Conservation (phyloP, 495 filamentous ascomycete species). For the Daldinia concentrica region DNA sequence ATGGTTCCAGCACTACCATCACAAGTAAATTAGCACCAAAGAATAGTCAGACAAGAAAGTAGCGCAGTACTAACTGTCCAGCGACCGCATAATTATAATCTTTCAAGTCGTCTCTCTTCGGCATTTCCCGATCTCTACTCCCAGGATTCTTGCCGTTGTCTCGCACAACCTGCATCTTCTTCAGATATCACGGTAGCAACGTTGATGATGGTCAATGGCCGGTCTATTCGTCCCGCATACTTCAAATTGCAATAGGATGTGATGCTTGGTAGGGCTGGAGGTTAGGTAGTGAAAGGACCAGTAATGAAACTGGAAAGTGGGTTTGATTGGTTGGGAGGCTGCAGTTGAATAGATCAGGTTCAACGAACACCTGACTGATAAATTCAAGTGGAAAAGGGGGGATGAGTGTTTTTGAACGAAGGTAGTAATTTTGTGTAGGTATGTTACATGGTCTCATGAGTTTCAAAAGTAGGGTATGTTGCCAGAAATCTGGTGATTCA, state of each 20-base stretch:
- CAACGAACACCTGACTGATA: not conserved
- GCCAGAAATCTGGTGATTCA: constrained; percentile 18
- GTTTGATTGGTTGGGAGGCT: constrained; percentile 12
- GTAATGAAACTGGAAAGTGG: constrained; percentile 29
- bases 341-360: constrained; percentile 2
- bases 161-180: constrained; percentile 45
- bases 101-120: constrained; percentile 65
- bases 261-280: not conserved
- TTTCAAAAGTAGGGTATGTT: constrained; percentile 10
- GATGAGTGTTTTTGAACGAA: constrained; percentile 1
- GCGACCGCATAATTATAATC: constrained; percentile 85
- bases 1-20: constrained; percentile 83
- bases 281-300: constrained; percentile 12
- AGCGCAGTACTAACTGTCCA: constrained; percentile 82
- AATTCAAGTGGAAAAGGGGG: not conserved
- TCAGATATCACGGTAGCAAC: constrained; percentile 12
- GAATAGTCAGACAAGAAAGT: constrained; percentile 3
- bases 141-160: constrained; percentile 32
- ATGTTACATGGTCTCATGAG: constrained; percentile 11
- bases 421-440: constrained; percentile 1
- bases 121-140: constrained; percentile 47
- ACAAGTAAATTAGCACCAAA: constrained; percentile 23
- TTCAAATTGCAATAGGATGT: not conserved
- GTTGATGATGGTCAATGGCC: constrained; percentile 16
- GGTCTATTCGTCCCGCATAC: constrained; percentile 22